Evolutionary conservation across 2,329 filamentous ascomycete genomes (phyloP), one percentile per base, ranked within the genome.

Genomic region (Helicocarpus griseus): DNA sequence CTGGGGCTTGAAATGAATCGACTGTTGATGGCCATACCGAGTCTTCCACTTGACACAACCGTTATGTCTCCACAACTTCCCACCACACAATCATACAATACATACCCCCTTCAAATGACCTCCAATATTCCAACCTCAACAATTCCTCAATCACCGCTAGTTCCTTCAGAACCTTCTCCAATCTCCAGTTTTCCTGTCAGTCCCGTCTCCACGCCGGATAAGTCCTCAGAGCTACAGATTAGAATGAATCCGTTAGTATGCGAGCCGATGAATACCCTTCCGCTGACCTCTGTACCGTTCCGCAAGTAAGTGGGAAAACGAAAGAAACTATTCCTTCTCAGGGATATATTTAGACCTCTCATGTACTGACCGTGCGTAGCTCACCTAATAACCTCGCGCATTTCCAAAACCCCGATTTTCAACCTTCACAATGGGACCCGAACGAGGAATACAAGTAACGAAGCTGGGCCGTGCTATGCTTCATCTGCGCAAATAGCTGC

Each of bases 331-430:
- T n/a, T n/a, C n/a, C n/a, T n/a, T n/a, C n/a, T n/a, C n/a, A n/a
- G n/a, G n/a, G n/a, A n/a, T n/a, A 29, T 2, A 28, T 8, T 26
- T 14, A n/a, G n/a, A n/a, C 9, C 19, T 26, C 9, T 7, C n/a
- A 3, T 44, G 38, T 43, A 40, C 48, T 50, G 21, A 50, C 48
- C n/a, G 35, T 8, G 7, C 11, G 19, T 38, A 73, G 71, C 54
- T 73, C 70, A 9, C 66, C 70, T 7, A 68, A 70, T 62, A 71
- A 73, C 56, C 68, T 71, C 55, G 69, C 71, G 41, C 69, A 75
- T 59, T 73, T 73, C 58, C 65, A 70, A 50, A 70, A 75, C 54
- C 61, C 67, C 29, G 64, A 74, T 50, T 72, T 75, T 51, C 65
- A 75, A 53, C 71, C 71, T 13, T 68, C 69, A 31, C 69, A 73